These are phyloP conservation scores for Microdochium bolleyi DNA, from an alignment of 2,329 filamentous ascomycete species.

Conservation along the genomic window DNA sequence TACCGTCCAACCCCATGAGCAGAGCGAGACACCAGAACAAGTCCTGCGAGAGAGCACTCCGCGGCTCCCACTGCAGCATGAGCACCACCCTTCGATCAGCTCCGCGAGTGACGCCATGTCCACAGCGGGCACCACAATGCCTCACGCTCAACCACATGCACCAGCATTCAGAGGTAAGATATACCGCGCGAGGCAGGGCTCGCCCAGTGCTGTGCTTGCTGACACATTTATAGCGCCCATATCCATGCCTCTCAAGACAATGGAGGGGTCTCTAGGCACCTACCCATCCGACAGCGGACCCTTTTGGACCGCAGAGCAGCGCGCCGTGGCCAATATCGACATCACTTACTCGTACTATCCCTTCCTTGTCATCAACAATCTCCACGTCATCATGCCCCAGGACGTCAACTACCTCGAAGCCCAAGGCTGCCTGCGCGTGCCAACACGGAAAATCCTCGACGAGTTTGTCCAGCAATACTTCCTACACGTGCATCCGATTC, in stretches of 20 bases:
- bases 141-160: not conserved
- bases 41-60: conserved; percentile 3
- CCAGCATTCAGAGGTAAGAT: conserved; percentile 1
- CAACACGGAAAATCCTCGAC: conserved; percentile 29
- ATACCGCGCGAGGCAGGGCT: not conserved
- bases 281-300: not conserved
- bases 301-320: conserved; percentile 17
- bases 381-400: conserved; percentile 30
- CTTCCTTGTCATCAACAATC: conserved; percentile 29
- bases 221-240: not conserved
- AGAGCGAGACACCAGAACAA: conserved; percentile 4
- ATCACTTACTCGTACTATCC: conserved; percentile 35
- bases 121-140: not conserved
- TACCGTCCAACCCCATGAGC: conserved; percentile 6
- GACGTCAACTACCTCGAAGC: conserved; percentile 37
- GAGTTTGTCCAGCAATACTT: conserved; percentile 41
- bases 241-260: conserved; percentile 4
- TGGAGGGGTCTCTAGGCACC: conserved; percentile 2
- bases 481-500: conserved; percentile 34
- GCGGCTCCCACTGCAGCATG: not conserved
- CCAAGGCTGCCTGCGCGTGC: conserved; percentile 37
- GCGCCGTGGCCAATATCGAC: conserved; percentile 17
- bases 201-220: not conserved
- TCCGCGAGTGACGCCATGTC: not conserved
- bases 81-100: not conserved